These are phyloP conservation scores for Ogataea methanolica DNA, from an alignment of 805 yeast genomes.

Conservation along the genomic window DNA sequence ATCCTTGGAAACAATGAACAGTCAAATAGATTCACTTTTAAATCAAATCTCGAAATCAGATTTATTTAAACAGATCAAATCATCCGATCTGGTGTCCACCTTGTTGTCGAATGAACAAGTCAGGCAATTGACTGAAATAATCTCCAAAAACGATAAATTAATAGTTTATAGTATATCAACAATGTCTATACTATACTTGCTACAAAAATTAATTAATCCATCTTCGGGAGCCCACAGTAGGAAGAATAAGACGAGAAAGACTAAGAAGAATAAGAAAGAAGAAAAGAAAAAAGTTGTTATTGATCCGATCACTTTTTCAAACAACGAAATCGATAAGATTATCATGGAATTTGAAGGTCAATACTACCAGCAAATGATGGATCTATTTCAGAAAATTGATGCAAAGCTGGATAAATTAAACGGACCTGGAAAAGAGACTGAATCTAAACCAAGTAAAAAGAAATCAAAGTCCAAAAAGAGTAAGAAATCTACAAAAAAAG, in stretches of 20 bases:
- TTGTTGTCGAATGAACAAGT: slow-evolving; percentile 6
- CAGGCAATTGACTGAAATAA: slow-evolving; percentile 4
- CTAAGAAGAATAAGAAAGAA: slow-evolving; percentile 11
- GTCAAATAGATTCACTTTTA: no score
- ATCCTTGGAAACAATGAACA: not conserved
- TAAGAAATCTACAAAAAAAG: slow-evolving; percentile 1
- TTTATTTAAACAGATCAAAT: not conserved
- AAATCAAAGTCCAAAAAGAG: slow-evolving; percentile 6
- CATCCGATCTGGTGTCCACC: slow-evolving; percentile 3
- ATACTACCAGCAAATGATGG: slow-evolving; percentile 9
- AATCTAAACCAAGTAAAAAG: not conserved
- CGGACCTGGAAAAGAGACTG: not conserved
- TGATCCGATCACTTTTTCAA: slow-evolving; percentile 17
- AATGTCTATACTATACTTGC: slow-evolving; percentile 6
- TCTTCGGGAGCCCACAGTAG: not conserved
- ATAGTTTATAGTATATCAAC: slow-evolving; percentile 13
- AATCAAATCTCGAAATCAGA: not conserved
- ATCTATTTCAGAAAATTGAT: slow-evolving; percentile 15
- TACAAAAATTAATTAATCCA: slow-evolving; percentile 5
- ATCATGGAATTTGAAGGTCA: slow-evolving; percentile 13
- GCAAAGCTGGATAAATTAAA: slow-evolving; percentile 1
- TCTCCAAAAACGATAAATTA: slow-evolving; percentile 13
- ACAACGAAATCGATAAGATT: slow-evolving; percentile 13
- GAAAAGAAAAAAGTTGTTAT: slow-evolving; percentile 6
- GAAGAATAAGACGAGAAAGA: slow-evolving; percentile 6